These are phyloP conservation scores for Tolypocladium pustulatum DNA, from an alignment of 2,329 filamentous ascomycete species.

Conservation along the genomic window DNA sequence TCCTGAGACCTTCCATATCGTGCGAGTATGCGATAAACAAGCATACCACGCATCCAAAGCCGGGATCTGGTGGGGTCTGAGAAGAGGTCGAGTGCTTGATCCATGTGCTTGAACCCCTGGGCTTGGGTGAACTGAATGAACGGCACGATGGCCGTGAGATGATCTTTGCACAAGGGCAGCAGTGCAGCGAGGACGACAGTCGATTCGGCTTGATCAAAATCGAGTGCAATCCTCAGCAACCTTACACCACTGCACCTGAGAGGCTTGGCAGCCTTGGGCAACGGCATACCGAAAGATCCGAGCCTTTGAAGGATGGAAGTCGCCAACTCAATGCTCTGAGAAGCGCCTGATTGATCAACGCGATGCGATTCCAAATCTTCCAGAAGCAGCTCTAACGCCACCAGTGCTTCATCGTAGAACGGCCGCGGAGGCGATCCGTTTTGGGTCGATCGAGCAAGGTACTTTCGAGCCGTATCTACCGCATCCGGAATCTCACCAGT, in stretches of 20 bases:
- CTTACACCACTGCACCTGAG: conserved; percentile 10
- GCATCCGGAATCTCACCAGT: background rate
- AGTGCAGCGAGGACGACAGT: conserved; percentile 10
- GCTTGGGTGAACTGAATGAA: conserved; percentile 3
- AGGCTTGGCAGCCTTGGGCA: conserved; percentile 1
- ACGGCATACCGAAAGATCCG: conserved; percentile 5
- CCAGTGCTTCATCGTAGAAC: conserved; percentile 4
- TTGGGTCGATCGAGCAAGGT: background rate
- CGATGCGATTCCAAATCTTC: conserved; percentile 1
- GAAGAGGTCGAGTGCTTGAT: conserved; percentile 5
- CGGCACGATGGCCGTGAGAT: conserved; percentile 7
- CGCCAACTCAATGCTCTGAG: conserved; percentile 5
- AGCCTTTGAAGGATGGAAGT: conserved; percentile 9
- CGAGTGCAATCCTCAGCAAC: conserved; percentile 13
- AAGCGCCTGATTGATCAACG: background rate
- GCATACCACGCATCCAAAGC: conserved; percentile 8
- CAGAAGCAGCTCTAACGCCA: conserved; percentile 4
- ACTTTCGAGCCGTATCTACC: conserved; percentile 1
- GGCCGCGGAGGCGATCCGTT: background rate
- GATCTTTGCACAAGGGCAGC: conserved; percentile 11
- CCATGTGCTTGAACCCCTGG: conserved; percentile 4
- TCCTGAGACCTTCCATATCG: background rate
- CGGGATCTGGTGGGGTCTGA: conserved; percentile 1
- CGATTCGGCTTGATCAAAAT: conserved; percentile 8
- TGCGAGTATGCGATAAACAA: conserved; percentile 6